Evolutionary conservation across 192 early-diverging fungal genomes (phyloP).

Genomic region (Coemansia sp.): DNA sequence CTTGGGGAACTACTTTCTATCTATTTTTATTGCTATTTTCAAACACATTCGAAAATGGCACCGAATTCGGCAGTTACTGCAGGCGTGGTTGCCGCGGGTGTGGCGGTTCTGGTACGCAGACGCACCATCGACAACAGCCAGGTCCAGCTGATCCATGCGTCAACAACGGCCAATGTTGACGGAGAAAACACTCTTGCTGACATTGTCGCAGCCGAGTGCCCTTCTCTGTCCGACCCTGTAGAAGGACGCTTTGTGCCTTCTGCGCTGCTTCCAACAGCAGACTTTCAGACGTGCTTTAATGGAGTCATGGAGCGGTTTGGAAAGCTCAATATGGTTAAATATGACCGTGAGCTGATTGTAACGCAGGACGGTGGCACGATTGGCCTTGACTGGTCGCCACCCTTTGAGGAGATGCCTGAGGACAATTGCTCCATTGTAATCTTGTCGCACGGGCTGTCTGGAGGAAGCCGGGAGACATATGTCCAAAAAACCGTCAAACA

Average conservation of each 20-base stretch:
- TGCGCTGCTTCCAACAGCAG: constrained; percentile 68
- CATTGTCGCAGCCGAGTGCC: constrained; percentile 49
- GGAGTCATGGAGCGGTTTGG: constrained; percentile 56
- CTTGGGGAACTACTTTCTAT: not conserved
- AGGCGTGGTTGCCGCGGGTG: constrained; percentile 22
- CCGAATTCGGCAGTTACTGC: constrained; percentile 26
- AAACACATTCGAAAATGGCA: constrained; percentile 23
- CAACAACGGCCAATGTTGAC: constrained; percentile 24
- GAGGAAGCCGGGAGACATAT: constrained; percentile 89
- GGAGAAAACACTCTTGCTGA: constrained; percentile 29
- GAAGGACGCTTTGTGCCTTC: constrained; percentile 68
- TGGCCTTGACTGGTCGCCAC: constrained; percentile 85
- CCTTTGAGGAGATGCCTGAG: constrained; percentile 54
- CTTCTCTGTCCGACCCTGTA: constrained; percentile 55
- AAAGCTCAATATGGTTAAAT: constrained; percentile 18
- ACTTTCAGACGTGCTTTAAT: constrained; percentile 71
- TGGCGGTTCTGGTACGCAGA: constrained; percentile 27
- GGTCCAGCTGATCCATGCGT: constrained; percentile 42
- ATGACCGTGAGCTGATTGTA: constrained; percentile 59
- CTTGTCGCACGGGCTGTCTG: constrained; percentile 87
- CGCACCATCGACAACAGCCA: constrained; percentile 37
- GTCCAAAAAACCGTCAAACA: constrained; percentile 70
- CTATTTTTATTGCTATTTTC: constrained; percentile 1
- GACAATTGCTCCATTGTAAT: constrained; percentile 75
- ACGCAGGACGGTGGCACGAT: constrained; percentile 85